Evolutionary conservation across 805 yeast species (phyloP).

Genomic region (Schwanniomyces occidentalis): DNA sequence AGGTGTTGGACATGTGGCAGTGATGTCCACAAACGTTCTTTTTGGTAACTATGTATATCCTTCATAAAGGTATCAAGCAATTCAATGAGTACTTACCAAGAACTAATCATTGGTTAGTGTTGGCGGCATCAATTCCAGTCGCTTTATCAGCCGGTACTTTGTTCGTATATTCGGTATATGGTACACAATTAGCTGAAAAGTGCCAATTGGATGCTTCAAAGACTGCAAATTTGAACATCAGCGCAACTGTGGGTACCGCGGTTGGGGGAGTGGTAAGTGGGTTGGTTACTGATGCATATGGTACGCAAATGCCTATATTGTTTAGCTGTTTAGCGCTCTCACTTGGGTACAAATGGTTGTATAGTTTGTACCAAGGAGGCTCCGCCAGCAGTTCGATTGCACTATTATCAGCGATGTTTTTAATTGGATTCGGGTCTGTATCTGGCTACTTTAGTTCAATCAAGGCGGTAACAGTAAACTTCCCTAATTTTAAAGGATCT

Average conservation of each 20-base stretch:
- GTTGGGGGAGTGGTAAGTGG: constrained; percentile 35
- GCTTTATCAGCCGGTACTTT: constrained; percentile 35
- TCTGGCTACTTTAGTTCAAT: constrained; percentile 34
- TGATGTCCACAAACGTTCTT: too few relatives aligned
- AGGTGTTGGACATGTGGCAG: too few relatives aligned
- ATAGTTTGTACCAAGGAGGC: constrained; percentile 21
- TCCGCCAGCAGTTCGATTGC: constrained; percentile 10
- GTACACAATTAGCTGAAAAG: constrained; percentile 30
- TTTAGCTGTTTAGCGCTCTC: constrained; percentile 22
- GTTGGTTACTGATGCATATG: constrained; percentile 31
- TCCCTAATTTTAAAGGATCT: constrained; percentile 32
- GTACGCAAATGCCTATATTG: constrained; percentile 34
- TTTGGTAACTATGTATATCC: constrained; percentile 10
- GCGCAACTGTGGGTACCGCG: constrained; percentile 32
- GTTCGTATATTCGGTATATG: constrained; percentile 34
- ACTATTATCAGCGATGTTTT: constrained; percentile 28
- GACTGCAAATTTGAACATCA: constrained; percentile 31
- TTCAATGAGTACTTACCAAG: constrained; percentile 22
- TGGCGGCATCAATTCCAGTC: constrained; percentile 29
- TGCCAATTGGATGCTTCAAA: constrained; percentile 29
- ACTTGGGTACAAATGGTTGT: constrained; percentile 30
- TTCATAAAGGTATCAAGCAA: constrained; percentile 12
- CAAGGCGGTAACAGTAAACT: constrained; percentile 33
- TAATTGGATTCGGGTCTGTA: constrained; percentile 33
- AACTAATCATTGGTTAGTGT: constrained; percentile 27